Conservation (phyloP, 1,284 basidiomycete genomes). For the Sporisorium reilianum region DNA sequence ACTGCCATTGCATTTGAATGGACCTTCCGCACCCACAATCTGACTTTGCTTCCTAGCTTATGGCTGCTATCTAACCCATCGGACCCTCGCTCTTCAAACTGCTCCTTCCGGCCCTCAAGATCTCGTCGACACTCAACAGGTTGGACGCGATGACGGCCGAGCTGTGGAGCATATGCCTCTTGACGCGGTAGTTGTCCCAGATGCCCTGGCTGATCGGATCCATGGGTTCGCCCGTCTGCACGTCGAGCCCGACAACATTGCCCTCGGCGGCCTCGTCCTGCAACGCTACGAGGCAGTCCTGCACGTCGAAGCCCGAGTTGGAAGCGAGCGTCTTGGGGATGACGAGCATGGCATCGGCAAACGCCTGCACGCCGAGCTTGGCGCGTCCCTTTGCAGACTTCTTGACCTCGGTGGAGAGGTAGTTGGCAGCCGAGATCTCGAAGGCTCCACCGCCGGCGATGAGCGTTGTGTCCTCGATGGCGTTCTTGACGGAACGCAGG, state of each 20-base stretch:
- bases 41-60: not conserved
- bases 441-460: constrained; percentile 97
- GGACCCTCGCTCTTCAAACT: constrained; percentile 64
- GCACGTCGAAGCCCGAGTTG: constrained; percentile 97
- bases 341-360: constrained; percentile 91
- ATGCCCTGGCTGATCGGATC: constrained; percentile 95
- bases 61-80: constrained; percentile 29
- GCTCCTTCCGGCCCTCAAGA: constrained; percentile 82
- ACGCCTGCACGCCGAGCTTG: constrained; percentile 97
- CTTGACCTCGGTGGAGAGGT: constrained; percentile 81
- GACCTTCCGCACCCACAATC: not conserved
- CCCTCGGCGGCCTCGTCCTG: constrained; percentile 90
- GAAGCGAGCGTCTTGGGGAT: constrained; percentile 91
- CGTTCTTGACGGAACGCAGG: constrained; percentile 95
- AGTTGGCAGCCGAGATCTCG: constrained; percentile 90
- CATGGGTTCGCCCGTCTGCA: constrained; percentile 93
- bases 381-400: constrained; percentile 91
- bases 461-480: constrained; percentile 87
- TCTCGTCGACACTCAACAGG: constrained; percentile 93
- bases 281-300: constrained; percentile 90
- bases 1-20: constrained; percentile 1
- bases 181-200: constrained; percentile 99
- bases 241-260: constrained; percentile 84
- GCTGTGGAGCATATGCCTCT: constrained; percentile 95
- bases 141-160: constrained; percentile 98